Conservation (phyloP, 2,329 filamentous ascomycete genomes). For the Aspergillus intermedius region DNA sequence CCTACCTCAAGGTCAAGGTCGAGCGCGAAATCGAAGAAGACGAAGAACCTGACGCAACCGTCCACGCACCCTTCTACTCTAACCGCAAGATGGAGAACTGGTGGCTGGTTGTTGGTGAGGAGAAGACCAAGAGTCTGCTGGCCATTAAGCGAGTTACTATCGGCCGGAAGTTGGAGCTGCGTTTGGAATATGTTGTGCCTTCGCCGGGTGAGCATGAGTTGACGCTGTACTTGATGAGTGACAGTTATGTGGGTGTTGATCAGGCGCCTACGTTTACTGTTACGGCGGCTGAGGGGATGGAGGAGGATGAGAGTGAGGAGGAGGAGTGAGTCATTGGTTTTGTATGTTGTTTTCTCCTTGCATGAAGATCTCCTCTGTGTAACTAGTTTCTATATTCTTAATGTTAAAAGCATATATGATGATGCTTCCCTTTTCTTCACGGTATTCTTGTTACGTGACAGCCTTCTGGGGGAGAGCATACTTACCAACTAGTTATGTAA, state of each 20-base stretch:
- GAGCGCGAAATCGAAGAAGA: constrained; percentile 72
- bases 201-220: constrained; percentile 79
- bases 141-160: constrained; percentile 95
- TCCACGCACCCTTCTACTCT: constrained; percentile 94
- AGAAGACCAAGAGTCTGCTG: constrained; percentile 76
- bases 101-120: constrained; percentile 96
- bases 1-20: constrained; percentile 77
- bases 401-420: too few relatives aligned
- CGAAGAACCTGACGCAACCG: constrained; percentile 70
- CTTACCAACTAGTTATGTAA: too few relatives aligned
- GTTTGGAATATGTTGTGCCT: constrained; percentile 82
- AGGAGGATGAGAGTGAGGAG: constrained; percentile 83
- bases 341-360: background rate
- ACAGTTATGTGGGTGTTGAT: constrained; percentile 94
- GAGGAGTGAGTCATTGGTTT: constrained; percentile 43
- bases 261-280: constrained; percentile 88
- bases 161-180: constrained; percentile 66
- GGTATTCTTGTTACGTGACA: too few relatives aligned
- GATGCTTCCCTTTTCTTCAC: too few relatives aligned
- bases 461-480: too few relatives aligned
- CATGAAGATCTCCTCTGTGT: too few relatives aligned
- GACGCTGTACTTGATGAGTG: constrained; percentile 92
- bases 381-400: too few relatives aligned
- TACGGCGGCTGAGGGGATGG: constrained; percentile 83
- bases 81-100: constrained; percentile 91